These are phyloP conservation scores for Eutrema yunnanense DNA, from an alignment of 345 rosid species.

Conservation along the genomic window DNA sequence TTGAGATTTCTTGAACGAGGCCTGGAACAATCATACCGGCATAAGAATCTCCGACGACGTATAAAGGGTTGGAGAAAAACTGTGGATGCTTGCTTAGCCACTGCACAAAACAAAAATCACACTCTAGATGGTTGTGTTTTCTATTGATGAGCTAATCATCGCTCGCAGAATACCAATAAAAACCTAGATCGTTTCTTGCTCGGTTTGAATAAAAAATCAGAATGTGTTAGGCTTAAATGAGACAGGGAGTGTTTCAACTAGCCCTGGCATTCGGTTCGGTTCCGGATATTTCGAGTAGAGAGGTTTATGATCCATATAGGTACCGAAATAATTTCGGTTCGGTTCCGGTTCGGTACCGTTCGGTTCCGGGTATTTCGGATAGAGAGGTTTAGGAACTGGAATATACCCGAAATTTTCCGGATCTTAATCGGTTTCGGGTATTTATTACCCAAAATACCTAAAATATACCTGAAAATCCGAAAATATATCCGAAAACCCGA, in stretches of 20 bases:
- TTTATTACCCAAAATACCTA: too few species aligned
- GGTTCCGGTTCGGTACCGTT: too few species aligned
- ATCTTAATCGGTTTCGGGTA: too few species aligned
- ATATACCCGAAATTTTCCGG: too few species aligned
- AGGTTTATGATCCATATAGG: too few species aligned
- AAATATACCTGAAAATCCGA: too few species aligned
- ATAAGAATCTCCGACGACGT: constrained; percentile 61
- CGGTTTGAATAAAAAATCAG: background rate
- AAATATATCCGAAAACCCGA: too few species aligned
- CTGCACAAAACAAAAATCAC: constrained; percentile 18
- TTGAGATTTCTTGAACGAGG: constrained; percentile 36
- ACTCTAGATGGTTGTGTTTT: background rate
- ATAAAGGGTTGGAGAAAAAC: constrained; percentile 44
- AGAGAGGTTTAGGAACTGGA: too few species aligned
- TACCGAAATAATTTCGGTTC: too few species aligned
- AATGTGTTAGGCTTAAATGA: background rate
- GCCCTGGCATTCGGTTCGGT: too few species aligned
- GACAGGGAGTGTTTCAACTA: background rate
- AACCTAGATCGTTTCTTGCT: background rate
- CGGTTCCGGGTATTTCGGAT: too few species aligned
- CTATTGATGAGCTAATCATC: background rate
- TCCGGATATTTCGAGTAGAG: too few species aligned
- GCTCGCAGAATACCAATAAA: background rate
- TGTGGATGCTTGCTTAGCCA: constrained; percentile 56
- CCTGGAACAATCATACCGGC: constrained; percentile 53